These are phyloP conservation scores for Thalassiosira mediterranea DNA, from an alignment of 352 stramenopile genomes.

Conservation along the genomic window DNA sequence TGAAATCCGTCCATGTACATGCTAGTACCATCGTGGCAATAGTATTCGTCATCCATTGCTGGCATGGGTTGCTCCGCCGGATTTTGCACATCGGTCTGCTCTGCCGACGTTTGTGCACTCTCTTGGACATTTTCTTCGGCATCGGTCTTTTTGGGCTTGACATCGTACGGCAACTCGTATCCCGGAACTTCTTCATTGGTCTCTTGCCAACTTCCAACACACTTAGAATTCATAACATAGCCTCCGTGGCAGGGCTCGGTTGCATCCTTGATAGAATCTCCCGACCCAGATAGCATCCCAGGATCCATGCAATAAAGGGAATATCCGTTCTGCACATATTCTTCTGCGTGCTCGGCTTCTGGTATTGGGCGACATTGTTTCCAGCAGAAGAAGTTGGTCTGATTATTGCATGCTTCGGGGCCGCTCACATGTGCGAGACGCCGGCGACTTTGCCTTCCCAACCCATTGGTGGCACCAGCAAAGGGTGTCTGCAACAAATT, in stretches of 20 bases:
- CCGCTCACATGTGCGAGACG: slow-evolving; percentile 58
- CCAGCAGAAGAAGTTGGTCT: slow-evolving; percentile 81
- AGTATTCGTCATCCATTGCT: slow-evolving; percentile 38
- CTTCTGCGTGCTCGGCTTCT: slow-evolving; percentile 47
- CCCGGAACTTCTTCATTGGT: slow-evolving; percentile 39
- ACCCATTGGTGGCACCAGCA: not conserved
- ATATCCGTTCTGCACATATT: slow-evolving; percentile 61
- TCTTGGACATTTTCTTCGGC: slow-evolving; percentile 3
- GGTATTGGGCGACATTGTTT: slow-evolving; percentile 73
- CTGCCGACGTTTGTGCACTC: not conserved
- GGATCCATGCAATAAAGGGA: slow-evolving; percentile 77
- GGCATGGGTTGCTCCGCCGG: slow-evolving; percentile 14
- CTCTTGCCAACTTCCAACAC: slow-evolving; percentile 59
- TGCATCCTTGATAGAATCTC: slow-evolving; percentile 46
- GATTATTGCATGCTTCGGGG: slow-evolving; percentile 66
- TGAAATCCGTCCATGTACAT: slow-evolving; percentile 86
- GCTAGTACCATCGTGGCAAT: slow-evolving; percentile 69
- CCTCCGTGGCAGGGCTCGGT: slow-evolving; percentile 51
- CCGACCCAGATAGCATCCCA: slow-evolving; percentile 30
- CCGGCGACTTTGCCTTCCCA: slow-evolving; percentile 22
- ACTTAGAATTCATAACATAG: slow-evolving; percentile 58
- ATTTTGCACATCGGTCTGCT: not conserved
- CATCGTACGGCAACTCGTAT: slow-evolving; percentile 32
- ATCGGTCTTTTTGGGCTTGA: slow-evolving; percentile 1
- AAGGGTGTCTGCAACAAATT: not conserved